A percentile compares a stretch with the other conserved stretches of the same genome.
These are phyloP conservation scores for Lichtheimia corymbifera DNA, from an alignment of 371 early-diverging fungal genomes.

Conservation along the genomic window DNA sequence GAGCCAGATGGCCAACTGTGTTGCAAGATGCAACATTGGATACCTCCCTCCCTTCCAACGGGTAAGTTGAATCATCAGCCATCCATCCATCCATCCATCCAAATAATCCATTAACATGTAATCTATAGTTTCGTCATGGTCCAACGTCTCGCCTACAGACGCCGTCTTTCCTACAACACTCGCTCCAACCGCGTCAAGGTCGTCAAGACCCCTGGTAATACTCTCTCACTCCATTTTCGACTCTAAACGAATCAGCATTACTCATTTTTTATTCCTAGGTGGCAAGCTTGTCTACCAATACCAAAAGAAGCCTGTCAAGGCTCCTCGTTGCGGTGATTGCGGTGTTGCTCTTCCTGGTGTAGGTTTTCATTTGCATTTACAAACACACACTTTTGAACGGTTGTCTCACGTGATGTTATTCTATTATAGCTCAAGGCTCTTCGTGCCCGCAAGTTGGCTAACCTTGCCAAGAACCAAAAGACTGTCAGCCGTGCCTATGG, in stretches of 20 bases:
- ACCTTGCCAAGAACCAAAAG: slow-evolving; percentile 93
- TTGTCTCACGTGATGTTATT: neutral
- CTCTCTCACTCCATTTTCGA: neutral
- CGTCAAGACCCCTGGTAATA: slow-evolving; percentile 94
- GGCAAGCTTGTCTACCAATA: slow-evolving; percentile 91
- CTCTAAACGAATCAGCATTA: neutral
- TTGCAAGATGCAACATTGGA: too few species aligned
- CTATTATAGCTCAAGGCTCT: slow-evolving; percentile 79
- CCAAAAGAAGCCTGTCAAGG: slow-evolving; percentile 91
- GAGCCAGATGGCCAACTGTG: too few species aligned
- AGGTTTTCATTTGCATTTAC: slow-evolving; percentile 33
- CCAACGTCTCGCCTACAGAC: slow-evolving; percentile 97
- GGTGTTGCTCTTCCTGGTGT: slow-evolving; percentile 88
- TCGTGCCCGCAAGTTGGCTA: slow-evolving; percentile 89
- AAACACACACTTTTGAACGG: too few species aligned
- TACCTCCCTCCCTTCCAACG: slow-evolving; percentile 1
- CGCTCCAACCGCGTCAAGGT: slow-evolving; percentile 95
- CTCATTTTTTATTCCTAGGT: slow-evolving; percentile 47
- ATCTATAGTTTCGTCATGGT: slow-evolving; percentile 53
- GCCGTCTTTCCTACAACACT: slow-evolving; percentile 98
- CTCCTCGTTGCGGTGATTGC: slow-evolving; percentile 97
- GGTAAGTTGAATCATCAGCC: neutral
- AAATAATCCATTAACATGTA: neutral
- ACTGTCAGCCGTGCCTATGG: slow-evolving; percentile 96
- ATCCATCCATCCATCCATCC: slow-evolving; percentile 7